phyloP scores from a whole-genome alignment of 106 monocot genomes.

The Allium sativum region DNA sequence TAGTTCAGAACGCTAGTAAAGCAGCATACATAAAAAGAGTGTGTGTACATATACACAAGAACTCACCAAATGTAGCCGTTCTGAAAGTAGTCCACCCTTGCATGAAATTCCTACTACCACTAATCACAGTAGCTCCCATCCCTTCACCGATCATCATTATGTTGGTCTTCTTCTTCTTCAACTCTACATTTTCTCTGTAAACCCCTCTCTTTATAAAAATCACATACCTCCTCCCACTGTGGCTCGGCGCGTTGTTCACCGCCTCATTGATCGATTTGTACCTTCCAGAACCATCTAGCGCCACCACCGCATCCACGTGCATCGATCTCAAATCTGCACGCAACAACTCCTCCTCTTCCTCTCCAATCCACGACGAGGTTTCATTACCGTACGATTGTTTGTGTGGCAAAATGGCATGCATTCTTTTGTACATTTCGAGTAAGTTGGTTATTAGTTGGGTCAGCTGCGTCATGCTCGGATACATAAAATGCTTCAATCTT shows the following conservation, averaged over 20 bases:
- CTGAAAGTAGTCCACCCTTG: constrained; percentile 85
- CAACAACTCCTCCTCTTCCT: constrained; percentile 19
- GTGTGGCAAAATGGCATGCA: constrained; percentile 30
- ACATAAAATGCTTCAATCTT: constrained; percentile 31
- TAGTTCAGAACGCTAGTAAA: neutral
- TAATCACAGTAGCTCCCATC: constrained; percentile 55
- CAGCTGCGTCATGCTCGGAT: constrained; percentile 27
- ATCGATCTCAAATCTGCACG: constrained; percentile 11
- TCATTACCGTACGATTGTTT: neutral
- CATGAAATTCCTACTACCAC: constrained; percentile 57
- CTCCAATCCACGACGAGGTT: constrained; percentile 38
- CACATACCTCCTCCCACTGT: constrained; percentile 51
- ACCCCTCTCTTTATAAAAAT: constrained; percentile 77
- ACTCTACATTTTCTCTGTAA: constrained; percentile 69
- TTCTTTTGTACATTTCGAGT: constrained; percentile 43
- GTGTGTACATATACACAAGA: too few relatives aligned
- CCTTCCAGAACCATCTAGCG: constrained; percentile 55
- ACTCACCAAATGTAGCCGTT: constrained; percentile 74
- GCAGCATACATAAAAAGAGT: neutral
- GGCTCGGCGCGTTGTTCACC: constrained; percentile 44
- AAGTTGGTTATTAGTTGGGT: constrained; percentile 58
- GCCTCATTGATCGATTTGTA: constrained; percentile 62
- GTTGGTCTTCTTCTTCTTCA: constrained; percentile 83
- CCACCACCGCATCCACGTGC: constrained; percentile 47
- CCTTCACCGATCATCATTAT: constrained; percentile 83